phyloP scores from a whole-genome alignment of 768 basidiomycete species.

The Tubosaeta brunneosetosa region DNA sequence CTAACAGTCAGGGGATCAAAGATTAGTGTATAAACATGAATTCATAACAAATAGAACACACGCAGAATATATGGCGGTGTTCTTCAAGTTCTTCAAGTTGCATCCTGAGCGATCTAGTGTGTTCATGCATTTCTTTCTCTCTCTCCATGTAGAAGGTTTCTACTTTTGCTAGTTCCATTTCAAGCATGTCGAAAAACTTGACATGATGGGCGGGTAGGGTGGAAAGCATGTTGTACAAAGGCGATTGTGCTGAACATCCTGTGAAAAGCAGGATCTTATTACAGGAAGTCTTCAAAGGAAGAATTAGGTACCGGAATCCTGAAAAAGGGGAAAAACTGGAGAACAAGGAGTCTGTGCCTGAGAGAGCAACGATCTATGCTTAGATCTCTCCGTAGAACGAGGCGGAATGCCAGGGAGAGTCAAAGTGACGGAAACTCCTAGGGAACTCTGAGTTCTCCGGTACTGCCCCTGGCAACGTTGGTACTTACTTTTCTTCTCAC shows the following conservation, averaged over 20 bases:
- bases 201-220: conserved; percentile 55
- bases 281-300: not conserved
- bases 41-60: conserved; percentile 27
- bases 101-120: conserved; percentile 45
- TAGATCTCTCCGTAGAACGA: not conserved
- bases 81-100: conserved; percentile 73
- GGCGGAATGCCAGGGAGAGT: not conserved
- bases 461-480: no score
- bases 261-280: not conserved
- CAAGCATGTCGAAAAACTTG: conserved; percentile 71
- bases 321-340: not conserved
- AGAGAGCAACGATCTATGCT: not conserved
- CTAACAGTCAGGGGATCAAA: not conserved
- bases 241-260: conserved; percentile 23
- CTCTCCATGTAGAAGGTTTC: conserved; percentile 74
- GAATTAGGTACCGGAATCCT: conserved; percentile 10
- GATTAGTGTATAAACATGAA: not conserved
- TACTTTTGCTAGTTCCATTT: conserved; percentile 77
- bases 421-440: not conserved
- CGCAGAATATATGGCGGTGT: conserved; percentile 57
- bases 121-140: conserved; percentile 55
- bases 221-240: conserved; percentile 46
- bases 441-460: not conserved
- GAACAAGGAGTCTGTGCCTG: not conserved
- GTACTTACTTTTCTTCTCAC: no score